phyloP scores from a whole-genome alignment of 164 flowering plant genomes.

The Vitis amurensis region DNA sequence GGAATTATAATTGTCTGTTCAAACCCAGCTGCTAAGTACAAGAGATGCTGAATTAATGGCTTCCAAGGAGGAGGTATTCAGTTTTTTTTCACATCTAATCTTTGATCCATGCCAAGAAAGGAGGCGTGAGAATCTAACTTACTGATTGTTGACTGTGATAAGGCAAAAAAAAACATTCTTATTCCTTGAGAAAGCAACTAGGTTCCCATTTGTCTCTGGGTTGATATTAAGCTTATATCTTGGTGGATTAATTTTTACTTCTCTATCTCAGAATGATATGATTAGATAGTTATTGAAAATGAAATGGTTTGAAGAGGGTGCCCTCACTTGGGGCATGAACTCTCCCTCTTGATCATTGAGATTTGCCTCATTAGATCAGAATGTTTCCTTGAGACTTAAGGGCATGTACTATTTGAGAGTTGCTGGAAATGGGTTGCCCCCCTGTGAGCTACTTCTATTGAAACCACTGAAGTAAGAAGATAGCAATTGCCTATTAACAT shows the following conservation, averaged over 20 bases:
- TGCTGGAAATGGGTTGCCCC: too few species aligned
- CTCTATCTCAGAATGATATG: not conserved
- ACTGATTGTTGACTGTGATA: not conserved
- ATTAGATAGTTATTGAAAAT: not conserved
- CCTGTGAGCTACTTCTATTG: too few species aligned
- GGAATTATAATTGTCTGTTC: slow-evolving; percentile 72
- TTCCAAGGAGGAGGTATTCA: slow-evolving; percentile 74
- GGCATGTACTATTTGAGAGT: too few species aligned
- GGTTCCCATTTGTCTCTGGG: too few species aligned
- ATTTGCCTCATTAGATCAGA: too few species aligned
- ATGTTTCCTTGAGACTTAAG: too few species aligned
- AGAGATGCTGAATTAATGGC: slow-evolving; percentile 70
- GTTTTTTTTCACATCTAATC: slow-evolving; percentile 1
- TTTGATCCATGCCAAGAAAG: not conserved
- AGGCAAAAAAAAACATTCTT: too few species aligned
- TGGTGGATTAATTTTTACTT: not conserved
- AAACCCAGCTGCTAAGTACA: slow-evolving; percentile 53
- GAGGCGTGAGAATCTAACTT: not conserved
- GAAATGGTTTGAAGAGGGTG: not conserved
- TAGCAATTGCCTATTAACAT: too few species aligned
- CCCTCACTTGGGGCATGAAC: not conserved
- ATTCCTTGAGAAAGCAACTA: too few species aligned
- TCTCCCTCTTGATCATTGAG: not conserved
- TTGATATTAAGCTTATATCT: too few species aligned
- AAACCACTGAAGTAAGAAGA: too few species aligned